These are phyloP conservation scores for Debaryomyces udenii DNA, from an alignment of 1,139 yeast genomes.

Conservation along the genomic window DNA sequence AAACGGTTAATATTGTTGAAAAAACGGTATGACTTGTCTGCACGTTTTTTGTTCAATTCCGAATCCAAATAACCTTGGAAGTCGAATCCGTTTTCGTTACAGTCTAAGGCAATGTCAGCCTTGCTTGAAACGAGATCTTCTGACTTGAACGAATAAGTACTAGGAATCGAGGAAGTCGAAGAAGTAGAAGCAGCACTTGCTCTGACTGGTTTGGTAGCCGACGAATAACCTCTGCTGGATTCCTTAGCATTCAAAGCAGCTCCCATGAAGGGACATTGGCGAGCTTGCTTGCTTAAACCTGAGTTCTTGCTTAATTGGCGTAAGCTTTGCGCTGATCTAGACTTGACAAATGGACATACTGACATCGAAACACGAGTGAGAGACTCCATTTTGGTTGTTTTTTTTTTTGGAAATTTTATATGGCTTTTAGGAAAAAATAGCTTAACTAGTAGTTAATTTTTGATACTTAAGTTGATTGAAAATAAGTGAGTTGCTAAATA, in stretches of 20 bases:
- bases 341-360: constrained; percentile 84
- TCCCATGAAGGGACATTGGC: constrained; percentile 86
- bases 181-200: constrained; percentile 48
- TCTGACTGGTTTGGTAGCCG: constrained; percentile 53
- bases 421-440: background rate
- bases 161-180: constrained; percentile 36
- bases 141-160: constrained; percentile 38
- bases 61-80: constrained; percentile 63
- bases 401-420: background rate
- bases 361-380: constrained; percentile 75
- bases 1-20: constrained; percentile 96
- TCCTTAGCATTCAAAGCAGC: constrained; percentile 59
- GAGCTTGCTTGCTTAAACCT: constrained; percentile 62
- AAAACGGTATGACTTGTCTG: constrained; percentile 90
- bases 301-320: constrained; percentile 49
- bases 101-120: constrained; percentile 27
- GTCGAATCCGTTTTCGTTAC: constrained; percentile 58
- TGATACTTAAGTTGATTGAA: background rate
- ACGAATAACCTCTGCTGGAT: constrained; percentile 51
- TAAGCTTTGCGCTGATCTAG: constrained; percentile 64
- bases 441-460: background rate
- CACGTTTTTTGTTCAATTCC: constrained; percentile 73
- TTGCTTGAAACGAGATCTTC: constrained; percentile 32
- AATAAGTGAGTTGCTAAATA: background rate
- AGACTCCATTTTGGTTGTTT: constrained; percentile 63